Conservation (phyloP, 2,329 filamentous ascomycete species). For the Beauveria rudraprayagi region DNA sequence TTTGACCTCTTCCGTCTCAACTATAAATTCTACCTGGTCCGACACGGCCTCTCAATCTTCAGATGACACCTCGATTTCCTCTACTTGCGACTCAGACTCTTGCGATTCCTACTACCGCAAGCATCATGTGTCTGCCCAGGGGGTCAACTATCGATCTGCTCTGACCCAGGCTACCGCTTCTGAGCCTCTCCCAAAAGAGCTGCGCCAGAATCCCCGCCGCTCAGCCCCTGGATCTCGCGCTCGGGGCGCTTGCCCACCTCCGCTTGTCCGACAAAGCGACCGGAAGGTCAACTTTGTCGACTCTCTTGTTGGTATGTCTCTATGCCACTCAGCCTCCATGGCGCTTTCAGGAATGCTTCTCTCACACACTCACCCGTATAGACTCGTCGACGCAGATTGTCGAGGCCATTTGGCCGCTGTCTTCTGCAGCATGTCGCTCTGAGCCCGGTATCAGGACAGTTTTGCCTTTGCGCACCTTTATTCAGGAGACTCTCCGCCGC, state of each 20-base stretch:
- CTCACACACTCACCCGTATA: conserved; percentile 36
- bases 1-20: conserved; percentile 67
- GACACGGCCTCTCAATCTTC: conserved; percentile 62
- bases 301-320: conserved; percentile 87
- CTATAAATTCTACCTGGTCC: conserved; percentile 71
- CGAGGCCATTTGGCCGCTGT: conserved; percentile 92
- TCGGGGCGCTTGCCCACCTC: conserved; percentile 58
- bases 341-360: conserved; percentile 14
- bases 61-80: conserved; percentile 57
- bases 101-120: conserved; percentile 35
- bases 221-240: conserved; percentile 46
- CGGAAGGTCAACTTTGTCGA: conserved; percentile 94
- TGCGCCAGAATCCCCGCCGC: conserved; percentile 57
- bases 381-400: conserved; percentile 97
- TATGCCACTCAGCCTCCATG: conserved; percentile 16
- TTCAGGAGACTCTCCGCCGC: conserved; percentile 90
- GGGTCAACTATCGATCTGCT: conserved; percentile 18
- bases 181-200: conserved; percentile 47
- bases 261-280: conserved; percentile 78
- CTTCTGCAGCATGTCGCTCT: conserved; percentile 67
- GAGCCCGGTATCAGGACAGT: conserved; percentile 69
- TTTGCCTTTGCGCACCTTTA: conserved; percentile 86
- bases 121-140: conserved; percentile 18
- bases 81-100: conserved; percentile 48
- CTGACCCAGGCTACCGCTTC: conserved; percentile 22